phyloP scores from a whole-genome alignment of 2,329 filamentous ascomycete species.

The Hymenoscyphus scutula region DNA sequence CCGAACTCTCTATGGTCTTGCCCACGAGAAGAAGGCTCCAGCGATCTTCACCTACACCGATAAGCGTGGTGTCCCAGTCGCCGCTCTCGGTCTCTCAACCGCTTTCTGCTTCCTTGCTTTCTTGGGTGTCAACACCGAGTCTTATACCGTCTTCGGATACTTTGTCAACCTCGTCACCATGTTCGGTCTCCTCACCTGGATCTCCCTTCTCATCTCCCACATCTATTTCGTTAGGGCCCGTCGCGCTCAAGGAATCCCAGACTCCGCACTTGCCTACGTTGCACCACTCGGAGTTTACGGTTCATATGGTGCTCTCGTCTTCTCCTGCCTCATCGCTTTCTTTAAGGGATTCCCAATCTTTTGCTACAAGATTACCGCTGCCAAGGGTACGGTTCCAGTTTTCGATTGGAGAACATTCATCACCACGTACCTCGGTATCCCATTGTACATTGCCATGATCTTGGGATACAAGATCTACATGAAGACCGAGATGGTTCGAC shows the following conservation, averaged over 20 bases:
- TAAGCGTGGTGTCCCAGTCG: conserved; percentile 52
- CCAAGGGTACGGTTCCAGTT: conserved; percentile 41
- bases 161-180: conserved; percentile 62
- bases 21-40: conserved; percentile 64
- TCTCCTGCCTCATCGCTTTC: conserved; percentile 70
- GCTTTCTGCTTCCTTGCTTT: conserved; percentile 64
- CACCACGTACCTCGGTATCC: conserved; percentile 62
- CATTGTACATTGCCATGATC: conserved; percentile 58
- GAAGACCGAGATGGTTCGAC: conserved; percentile 44
- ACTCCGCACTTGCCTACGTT: conserved; percentile 58
- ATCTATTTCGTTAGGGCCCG: conserved; percentile 65
- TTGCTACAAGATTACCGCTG: conserved; percentile 57
- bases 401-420: conserved; percentile 66
- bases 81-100: conserved; percentile 43
- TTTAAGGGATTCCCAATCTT: conserved; percentile 78
- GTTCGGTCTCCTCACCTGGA: conserved; percentile 35
- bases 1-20: conserved; percentile 67
- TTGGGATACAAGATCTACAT: conserved; percentile 52
- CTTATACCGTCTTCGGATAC: conserved; percentile 65
- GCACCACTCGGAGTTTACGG: conserved; percentile 72
- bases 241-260: conserved; percentile 55
- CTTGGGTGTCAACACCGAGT: conserved; percentile 59
- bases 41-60: conserved; percentile 54
- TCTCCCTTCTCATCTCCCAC: conserved; percentile 62
- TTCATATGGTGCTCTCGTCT: conserved; percentile 63